Evolutionary conservation across 116 monocot species (phyloP), one percentile per base, ranked within the genome.

Genomic region (Trichopus zeylanicus): DNA sequence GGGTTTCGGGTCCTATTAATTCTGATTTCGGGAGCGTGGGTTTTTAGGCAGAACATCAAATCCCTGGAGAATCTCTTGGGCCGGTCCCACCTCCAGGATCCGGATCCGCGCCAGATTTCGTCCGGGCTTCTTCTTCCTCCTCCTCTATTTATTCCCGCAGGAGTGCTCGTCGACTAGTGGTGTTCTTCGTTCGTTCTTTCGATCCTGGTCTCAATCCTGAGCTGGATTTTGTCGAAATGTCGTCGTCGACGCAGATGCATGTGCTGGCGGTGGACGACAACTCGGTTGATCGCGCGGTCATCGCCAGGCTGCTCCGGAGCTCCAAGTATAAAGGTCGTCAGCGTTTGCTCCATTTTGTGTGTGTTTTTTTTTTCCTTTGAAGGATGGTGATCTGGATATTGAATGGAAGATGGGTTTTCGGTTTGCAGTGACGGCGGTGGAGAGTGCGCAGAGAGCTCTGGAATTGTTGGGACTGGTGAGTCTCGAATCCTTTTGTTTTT

Each of bases 231-330:
- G n/a, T 42, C 18, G 18, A 13, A 42, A 42, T 42, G 42, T 9
- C 42, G 8, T 13, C 42, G 0, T n/a, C 3, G 19, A 24, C 48
- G 21, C 23, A 26, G 6, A 35, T 68, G 30, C 93, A 93, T 39
- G 93, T 93, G 6, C 60, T 93, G 27, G 93, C 88, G 0, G 93
- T 93, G 7, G 93, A 93, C 55, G 93, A 93, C 48, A 88, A 76
- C 70, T 81, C 79, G 18, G 81, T 93, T 16, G 87, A 88, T 58
- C 84, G 93, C 15, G 76, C 78, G 24, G 53, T 88, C 51, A 79
- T 93, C 47, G 70, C 79, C 38, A 48, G 24, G 46, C 46, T 88
- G 27, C 79, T 93, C 21, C 71, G 64, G n/a, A 73, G 70, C 63
- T 81, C 73, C 0, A 76, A 77, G 18, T 77, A 63, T 65, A 60